Evolutionary conservation across 2,329 filamentous ascomycete genomes (phyloP).

Genomic region (Daldinia sp.): DNA sequence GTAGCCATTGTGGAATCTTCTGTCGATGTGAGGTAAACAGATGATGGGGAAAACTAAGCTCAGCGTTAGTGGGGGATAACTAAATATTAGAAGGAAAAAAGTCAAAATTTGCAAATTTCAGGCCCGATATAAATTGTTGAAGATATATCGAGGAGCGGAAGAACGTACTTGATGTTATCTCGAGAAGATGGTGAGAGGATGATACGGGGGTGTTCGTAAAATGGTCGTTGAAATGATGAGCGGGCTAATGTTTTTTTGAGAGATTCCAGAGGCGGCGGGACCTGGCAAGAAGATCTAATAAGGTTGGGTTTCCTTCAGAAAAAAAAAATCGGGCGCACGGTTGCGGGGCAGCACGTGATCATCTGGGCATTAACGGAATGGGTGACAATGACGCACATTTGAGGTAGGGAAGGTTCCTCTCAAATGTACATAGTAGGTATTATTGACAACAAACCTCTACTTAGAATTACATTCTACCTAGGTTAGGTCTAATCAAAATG

Average conservation of each 20-base stretch:
- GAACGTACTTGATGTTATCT: constrained; percentile 27
- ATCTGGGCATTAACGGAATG: constrained; percentile 32
- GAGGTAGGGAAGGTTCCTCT: constrained; percentile 8
- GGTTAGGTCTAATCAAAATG: neutral
- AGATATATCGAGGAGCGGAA: constrained; percentile 4
- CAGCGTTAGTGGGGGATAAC: constrained; percentile 41
- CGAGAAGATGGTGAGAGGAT: constrained; percentile 1
- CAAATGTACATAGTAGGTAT: neutral
- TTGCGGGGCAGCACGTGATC: constrained; percentile 47
- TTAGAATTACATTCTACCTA: too few species aligned
- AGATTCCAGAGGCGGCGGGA: constrained; percentile 42
- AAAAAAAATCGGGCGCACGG: constrained; percentile 44
- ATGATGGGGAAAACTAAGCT: constrained; percentile 47
- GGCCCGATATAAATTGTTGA: neutral
- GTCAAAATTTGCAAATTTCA: neutral
- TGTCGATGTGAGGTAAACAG: constrained; percentile 56
- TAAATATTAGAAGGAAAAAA: constrained; percentile 12
- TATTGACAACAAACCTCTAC: neutral
- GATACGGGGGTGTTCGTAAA: constrained; percentile 23
- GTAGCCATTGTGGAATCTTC: constrained; percentile 68
- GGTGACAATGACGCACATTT: constrained; percentile 35
- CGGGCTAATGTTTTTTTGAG: constrained; percentile 42
- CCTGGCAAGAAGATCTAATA: constrained; percentile 37
- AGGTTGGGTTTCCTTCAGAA: constrained; percentile 40
- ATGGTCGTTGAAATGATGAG: constrained; percentile 36